Base-by-base conservation (phyloP, 208 protist genomes). In the Trypanosoma brucei region DNA sequence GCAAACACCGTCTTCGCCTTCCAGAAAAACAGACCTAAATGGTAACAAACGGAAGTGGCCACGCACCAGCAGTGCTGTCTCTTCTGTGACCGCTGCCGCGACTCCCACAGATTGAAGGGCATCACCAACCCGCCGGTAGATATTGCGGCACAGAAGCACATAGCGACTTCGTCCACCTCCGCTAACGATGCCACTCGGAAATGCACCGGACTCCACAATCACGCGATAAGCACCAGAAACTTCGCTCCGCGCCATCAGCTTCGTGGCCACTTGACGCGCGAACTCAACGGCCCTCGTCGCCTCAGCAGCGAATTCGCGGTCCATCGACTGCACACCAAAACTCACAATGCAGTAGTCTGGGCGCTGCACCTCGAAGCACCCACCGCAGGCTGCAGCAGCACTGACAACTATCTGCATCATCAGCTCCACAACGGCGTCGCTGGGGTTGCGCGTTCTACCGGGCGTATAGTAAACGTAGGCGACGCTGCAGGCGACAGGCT, bases 31-130 rank as follows among this genome's bases (percentile, higher is more conserved):
- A 33, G 63, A 61, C 62, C 75, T 70, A 50, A 81, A 55, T 2
- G 75, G 70, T 33, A 81, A 35, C 44, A 55, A 63, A 11, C 75
- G 71, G 34, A 81, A 68, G 13, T 36, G 31, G 35, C 39, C 22
- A 3, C 70, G 59, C 72, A 82, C 60, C 37, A 79, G 71, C 57
- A 60, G 44, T 45, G 56, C 68, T 50, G 76, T 79, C 48, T 78
- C 76, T 63, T 78, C 76, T 55, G 72, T 77, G 61, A 76, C 57
- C 55, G 64, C 72, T 5, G 78, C 45, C 45, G 46, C 48, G 40
- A 63, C 69, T 38, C 72, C 72, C 42, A 71, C 61, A 62, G 44
- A 44, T 34, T 55, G 45, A 35, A 74, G 65, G 34, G 79, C 51
- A 36, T 52, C 42, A 36, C 68, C 67, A 33, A 82, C 38, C 11